Evolutionary conservation across 805 yeast species (phyloP).

Genomic region (Brettanomyces sp.): DNA sequence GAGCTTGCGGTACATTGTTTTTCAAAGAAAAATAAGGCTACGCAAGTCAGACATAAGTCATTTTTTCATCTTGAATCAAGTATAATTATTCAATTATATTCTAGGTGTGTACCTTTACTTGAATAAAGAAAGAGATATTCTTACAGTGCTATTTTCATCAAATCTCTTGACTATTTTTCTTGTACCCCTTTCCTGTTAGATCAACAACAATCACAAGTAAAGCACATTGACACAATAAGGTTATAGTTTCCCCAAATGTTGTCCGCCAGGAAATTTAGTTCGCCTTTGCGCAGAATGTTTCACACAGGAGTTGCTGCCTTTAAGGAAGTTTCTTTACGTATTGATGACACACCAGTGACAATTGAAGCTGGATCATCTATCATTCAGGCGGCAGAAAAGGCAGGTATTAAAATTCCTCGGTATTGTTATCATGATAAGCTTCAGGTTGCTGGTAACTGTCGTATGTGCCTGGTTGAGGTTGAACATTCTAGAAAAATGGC

Average conservation of each 20-base stretch:
- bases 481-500: slow-evolving; percentile 85
- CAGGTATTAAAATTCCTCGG: slow-evolving; percentile 81
- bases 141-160: too few species aligned
- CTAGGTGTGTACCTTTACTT: too few species aligned
- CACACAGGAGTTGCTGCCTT: slow-evolving; percentile 2
- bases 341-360: slow-evolving; percentile 66
- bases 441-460: slow-evolving; percentile 86
- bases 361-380: slow-evolving; percentile 83
- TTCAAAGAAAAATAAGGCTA: too few species aligned
- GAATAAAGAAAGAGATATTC: too few species aligned
- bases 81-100: too few species aligned
- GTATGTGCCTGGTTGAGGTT: slow-evolving; percentile 87
- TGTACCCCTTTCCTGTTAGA: too few species aligned
- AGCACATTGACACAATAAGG: too few species aligned
- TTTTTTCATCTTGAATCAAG: too few species aligned
- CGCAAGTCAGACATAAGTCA: too few species aligned
- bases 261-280: background rate
- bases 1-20: too few species aligned
- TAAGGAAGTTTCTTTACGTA: slow-evolving; percentile 29
- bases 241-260: background rate
- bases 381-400: slow-evolving; percentile 86
- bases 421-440: slow-evolving; percentile 88
- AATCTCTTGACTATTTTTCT: too few species aligned
- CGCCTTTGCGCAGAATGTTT: slow-evolving; percentile 1
- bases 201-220: too few species aligned